Evolutionary conservation across 2,329 filamentous ascomycete species (phyloP).

Genomic region (Sordariomycetes sp.): DNA sequence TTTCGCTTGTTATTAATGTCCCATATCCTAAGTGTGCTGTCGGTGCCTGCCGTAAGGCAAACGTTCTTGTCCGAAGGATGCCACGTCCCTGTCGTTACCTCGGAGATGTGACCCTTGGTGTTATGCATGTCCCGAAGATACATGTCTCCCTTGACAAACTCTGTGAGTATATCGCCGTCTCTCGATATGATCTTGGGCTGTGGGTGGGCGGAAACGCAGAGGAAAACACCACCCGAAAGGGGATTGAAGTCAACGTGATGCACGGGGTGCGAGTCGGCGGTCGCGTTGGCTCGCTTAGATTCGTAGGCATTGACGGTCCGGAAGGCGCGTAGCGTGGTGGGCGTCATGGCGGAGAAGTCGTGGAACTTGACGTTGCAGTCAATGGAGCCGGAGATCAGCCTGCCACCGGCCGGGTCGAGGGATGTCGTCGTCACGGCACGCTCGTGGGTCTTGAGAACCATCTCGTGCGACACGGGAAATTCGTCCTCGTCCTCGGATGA

Average conservation of each 20-base stretch:
- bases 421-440: slow-evolving; percentile 74
- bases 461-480: slow-evolving; percentile 84
- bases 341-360: slow-evolving; percentile 92
- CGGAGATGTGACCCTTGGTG: slow-evolving; percentile 91
- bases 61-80: slow-evolving; percentile 74
- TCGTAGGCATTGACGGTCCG: slow-evolving; percentile 79
- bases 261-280: slow-evolving; percentile 74
- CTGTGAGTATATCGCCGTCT: slow-evolving; percentile 73
- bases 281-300: slow-evolving; percentile 50
- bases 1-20: slow-evolving; percentile 82
- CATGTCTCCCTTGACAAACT: slow-evolving; percentile 97
- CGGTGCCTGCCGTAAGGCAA: slow-evolving; percentile 83
- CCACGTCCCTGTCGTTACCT: slow-evolving; percentile 83
- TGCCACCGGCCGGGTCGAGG: slow-evolving; percentile 71
- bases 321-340: slow-evolving; percentile 87
- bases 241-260: slow-evolving; percentile 82
- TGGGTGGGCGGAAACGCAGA: slow-evolving; percentile 79
- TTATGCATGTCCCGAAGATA: slow-evolving; percentile 95
- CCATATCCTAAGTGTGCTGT: slow-evolving; percentile 94
- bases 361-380: slow-evolving; percentile 89
- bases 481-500: slow-evolving; percentile 63
- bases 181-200: slow-evolving; percentile 83
- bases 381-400: slow-evolving; percentile 79
- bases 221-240: slow-evolving; percentile 62
- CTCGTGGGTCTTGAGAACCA: slow-evolving; percentile 85